Percentiles rank a stretch among this genome's conserved stretches.
phyloP scores from a whole-genome alignment of 1,139 yeast genomes.

The Chernovozyma sophiae-reginae region DNA sequence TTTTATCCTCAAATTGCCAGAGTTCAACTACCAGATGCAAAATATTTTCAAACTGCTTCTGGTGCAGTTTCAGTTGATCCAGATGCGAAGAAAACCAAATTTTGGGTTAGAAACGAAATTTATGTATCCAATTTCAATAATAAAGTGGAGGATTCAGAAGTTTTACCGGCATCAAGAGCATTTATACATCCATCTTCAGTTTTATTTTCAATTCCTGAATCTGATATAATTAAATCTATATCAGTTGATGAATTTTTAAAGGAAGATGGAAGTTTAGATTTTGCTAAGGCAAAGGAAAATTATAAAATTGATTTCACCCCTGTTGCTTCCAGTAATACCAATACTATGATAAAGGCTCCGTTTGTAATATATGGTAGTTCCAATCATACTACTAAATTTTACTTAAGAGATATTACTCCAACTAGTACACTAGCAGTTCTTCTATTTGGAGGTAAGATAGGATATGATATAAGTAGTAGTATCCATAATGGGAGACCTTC shows the following conservation, averaged over 20 bases:
- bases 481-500: conserved; percentile 38
- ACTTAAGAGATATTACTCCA: conserved; percentile 75
- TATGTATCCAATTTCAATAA: conserved; percentile 18
- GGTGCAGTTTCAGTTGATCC: conserved; percentile 86
- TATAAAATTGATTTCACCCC: conserved; percentile 34
- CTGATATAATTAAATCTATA: conserved; percentile 18
- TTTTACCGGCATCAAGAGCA: conserved; percentile 59
- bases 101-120: conserved; percentile 65
- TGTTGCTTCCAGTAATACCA: conserved; percentile 11
- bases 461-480: conserved; percentile 55
- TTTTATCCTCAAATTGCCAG: conserved; percentile 80
- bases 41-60: conserved; percentile 60
- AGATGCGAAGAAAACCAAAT: conserved; percentile 69
- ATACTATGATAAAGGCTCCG: conserved; percentile 37
- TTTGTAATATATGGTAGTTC: conserved; percentile 57
- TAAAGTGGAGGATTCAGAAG: conserved; percentile 10
- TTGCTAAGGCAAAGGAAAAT: conserved; percentile 23
- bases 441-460: conserved; percentile 73
- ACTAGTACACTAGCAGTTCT: conserved; percentile 65
- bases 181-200: conserved; percentile 84
- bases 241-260: conserved; percentile 22
- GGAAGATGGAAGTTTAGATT: conserved; percentile 39
- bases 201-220: conserved; percentile 36
- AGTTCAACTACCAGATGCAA: conserved; percentile 78
- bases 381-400: conserved; percentile 63